Evolutionary conservation across 345 rosid species (phyloP).

Genomic region (Pistacia integerrima): DNA sequence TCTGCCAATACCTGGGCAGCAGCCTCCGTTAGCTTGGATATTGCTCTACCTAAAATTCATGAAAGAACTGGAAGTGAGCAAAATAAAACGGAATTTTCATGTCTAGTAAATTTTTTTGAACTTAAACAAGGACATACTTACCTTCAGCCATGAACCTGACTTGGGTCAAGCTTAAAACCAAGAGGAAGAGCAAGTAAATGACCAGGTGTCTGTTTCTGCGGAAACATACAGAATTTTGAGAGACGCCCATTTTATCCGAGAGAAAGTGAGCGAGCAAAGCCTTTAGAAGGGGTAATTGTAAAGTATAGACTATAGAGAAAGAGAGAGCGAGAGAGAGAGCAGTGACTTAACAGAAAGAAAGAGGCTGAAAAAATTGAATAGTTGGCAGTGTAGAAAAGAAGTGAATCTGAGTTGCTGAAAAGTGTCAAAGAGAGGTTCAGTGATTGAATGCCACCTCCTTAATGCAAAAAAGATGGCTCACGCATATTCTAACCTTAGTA

Average conservation of each 20-base stretch:
- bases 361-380: slow-evolving; percentile 21
- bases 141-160: slow-evolving; percentile 40
- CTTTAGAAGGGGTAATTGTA: slow-evolving; percentile 7
- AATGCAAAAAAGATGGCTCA: slow-evolving; percentile 14
- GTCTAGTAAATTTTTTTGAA: no score
- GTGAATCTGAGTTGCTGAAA: slow-evolving; percentile 32
- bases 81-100: neutral
- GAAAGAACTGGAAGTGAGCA: slow-evolving; percentile 6
- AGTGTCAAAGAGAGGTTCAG: slow-evolving; percentile 28
- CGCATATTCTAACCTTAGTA: neutral
- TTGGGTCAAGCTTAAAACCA: slow-evolving; percentile 34
- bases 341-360: slow-evolving; percentile 18
- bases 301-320: neutral
- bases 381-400: slow-evolving; percentile 20
- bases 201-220: slow-evolving; percentile 28
- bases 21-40: slow-evolving; percentile 32
- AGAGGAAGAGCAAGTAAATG: slow-evolving; percentile 36
- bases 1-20: slow-evolving; percentile 22
- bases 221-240: slow-evolving; percentile 28
- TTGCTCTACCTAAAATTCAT: slow-evolving; percentile 33
- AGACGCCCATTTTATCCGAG: slow-evolving; percentile 33
- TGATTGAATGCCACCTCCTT: slow-evolving; percentile 32
- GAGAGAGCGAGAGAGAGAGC: neutral
- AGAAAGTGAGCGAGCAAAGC: neutral
- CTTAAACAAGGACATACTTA: slow-evolving; percentile 6